Conservation (phyloP, 345 rosid genomes). For the Aegle marmelos region DNA sequence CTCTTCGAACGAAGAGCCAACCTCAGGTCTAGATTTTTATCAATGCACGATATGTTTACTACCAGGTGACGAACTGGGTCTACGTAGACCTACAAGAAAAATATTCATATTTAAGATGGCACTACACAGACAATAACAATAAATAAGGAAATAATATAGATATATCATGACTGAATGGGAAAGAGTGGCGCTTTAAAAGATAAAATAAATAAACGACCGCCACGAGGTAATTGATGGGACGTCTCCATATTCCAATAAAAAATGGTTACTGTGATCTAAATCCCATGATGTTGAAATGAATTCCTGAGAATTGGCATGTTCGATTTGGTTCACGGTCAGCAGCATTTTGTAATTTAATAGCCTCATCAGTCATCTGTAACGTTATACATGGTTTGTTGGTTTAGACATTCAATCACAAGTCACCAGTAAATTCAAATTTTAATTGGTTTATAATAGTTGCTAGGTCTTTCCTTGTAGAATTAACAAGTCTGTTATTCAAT, state of each 20-base stretch:
- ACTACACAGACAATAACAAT: no score
- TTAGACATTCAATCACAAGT: background rate
- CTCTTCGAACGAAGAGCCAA: constrained; percentile 34
- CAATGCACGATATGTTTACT: constrained; percentile 35
- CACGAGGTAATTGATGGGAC: no score
- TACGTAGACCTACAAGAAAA: constrained; percentile 27
- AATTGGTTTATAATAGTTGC: background rate
- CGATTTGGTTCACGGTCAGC: background rate
- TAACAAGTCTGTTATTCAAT: background rate
- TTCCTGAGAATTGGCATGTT: background rate
- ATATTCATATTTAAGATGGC: background rate
- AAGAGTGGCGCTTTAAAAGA: no score
- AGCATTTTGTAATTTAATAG: background rate
- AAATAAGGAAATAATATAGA: no score
- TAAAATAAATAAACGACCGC: no score
- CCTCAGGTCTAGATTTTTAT: constrained; percentile 44
- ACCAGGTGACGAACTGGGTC: constrained; percentile 34
- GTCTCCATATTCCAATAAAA: background rate
- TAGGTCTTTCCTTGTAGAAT: background rate
- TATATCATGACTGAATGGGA: no score
- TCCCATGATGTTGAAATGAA: background rate
- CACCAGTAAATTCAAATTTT: background rate
- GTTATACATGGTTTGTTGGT: background rate
- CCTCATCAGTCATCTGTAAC: background rate
- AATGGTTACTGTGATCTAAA: background rate